phyloP scores from a whole-genome alignment of 805 yeast species.

The Zygosaccharomyces rouxii region DNA sequence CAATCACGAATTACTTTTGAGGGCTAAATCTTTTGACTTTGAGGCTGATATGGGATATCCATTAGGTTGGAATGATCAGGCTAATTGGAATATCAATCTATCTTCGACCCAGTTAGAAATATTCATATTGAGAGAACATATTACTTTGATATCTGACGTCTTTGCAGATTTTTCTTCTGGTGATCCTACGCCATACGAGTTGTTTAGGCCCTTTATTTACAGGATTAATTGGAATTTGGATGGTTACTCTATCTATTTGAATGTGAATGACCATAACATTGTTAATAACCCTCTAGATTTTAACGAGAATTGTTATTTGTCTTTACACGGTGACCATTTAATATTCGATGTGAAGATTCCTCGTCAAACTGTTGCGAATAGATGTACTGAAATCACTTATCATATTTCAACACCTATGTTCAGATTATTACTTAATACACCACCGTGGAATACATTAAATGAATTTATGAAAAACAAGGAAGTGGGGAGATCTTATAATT shows the following conservation, averaged over 20 bases:
- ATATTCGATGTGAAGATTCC: conserved; percentile 53
- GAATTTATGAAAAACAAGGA: conserved; percentile 60
- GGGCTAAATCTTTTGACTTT: conserved; percentile 54
- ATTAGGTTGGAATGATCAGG: conserved; percentile 74
- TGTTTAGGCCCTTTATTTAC: conserved; percentile 70
- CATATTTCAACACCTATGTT: conserved; percentile 52
- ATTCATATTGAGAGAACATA: conserved; percentile 78
- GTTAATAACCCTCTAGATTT: conserved; percentile 85
- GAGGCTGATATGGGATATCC: conserved; percentile 65
- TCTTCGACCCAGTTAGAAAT: conserved; percentile 49
- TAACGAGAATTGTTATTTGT: conserved; percentile 69
- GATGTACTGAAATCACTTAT: conserved; percentile 49
- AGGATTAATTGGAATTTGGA: conserved; percentile 55
- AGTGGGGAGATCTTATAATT: conserved; percentile 64
- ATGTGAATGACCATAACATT: conserved; percentile 83
- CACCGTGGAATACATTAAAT: conserved; percentile 87
- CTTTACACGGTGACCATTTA: conserved; percentile 63
- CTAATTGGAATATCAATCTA: conserved; percentile 61
- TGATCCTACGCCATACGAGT: conserved; percentile 64
- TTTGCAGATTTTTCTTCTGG: conserved; percentile 74
- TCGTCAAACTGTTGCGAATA: conserved; percentile 47
- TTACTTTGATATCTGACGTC: conserved; percentile 65
- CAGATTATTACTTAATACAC: conserved; percentile 64
- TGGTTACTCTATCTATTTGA: conserved; percentile 58
- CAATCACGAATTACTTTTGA: conserved; percentile 75